Base-by-base conservation (phyloP, 768 basidiomycete genomes). In the Auricularia auricula-judae region DNA sequence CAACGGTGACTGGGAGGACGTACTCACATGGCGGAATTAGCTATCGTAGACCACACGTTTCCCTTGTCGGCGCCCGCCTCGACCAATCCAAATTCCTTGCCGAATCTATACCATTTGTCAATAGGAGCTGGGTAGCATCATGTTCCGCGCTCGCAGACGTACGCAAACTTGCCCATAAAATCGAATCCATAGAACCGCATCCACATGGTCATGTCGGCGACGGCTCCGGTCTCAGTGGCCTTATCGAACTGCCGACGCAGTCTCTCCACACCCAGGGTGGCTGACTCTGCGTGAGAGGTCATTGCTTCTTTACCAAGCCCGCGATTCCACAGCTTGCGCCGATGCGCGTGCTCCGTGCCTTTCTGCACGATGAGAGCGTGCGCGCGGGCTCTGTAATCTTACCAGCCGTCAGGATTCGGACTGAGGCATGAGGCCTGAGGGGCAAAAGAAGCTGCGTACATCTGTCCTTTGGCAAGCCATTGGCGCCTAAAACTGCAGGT, bases 391-490 rank as follows among this genome's bases (percentile, higher is more conserved):
- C 56, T 14, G 56, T 59, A 59, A 10, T 14, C 56, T 59, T 29
- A 29, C 29, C 29, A 18, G 29, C 29, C 11, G 56, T 7, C 23
- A 12, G 29, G 29, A 59, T 8, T 29, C 29, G 4, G 14, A 10
- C 8, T 14, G 11, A 21, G 47, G 5, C 47, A 5, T 29, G 53
- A 18, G n/a, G 29, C 53, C n/a, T 29, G 29, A 29, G 29, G 29
- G 29, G 34, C 23, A 5, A 7, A 59, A 29, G 2, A 33, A n/a
- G 10, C 16, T 29, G 18, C 64, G 71, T 71, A 65, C 72, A 71
- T 39, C 71, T 71, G 35, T 84, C 85, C 72, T 86, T 86, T 0
- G 83, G 79, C n/a, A 84, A 73, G 5, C 83, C 85, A 23, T 73
- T 71, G 36, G 74, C 68, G 2, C 85, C 84, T 76, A 85, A 76